A percentile compares a stretch with the other conserved stretches of the same genome.
Evolutionary conservation across 352 stramenopile genomes (phyloP).

Genomic region (Pythium phragmitis): DNA sequence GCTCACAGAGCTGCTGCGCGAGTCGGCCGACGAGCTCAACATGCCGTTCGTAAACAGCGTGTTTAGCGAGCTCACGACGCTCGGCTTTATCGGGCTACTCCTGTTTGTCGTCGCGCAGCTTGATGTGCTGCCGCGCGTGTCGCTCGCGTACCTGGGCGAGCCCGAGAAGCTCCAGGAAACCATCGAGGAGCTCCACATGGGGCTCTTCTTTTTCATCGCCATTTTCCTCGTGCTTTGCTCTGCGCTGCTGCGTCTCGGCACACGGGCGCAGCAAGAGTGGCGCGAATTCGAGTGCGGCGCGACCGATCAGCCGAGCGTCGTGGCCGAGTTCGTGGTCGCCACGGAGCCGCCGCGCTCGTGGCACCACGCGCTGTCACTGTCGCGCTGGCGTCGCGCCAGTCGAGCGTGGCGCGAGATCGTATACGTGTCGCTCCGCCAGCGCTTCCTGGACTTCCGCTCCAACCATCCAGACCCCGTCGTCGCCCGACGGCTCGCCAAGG

Average conservation of each 20-base stretch:
- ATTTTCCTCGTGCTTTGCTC: conserved; percentile 77
- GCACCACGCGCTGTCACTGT: conserved; percentile 36
- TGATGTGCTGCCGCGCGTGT: conserved; percentile 50
- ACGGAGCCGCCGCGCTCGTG: conserved; percentile 46
- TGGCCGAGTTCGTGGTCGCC: conserved; percentile 59
- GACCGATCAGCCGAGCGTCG: conserved; percentile 47
- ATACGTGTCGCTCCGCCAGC: conserved; percentile 57
- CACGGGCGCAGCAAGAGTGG: conserved; percentile 65
- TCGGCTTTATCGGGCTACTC: conserved; percentile 22
- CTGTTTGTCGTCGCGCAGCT: conserved; percentile 49
- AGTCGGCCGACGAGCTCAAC: conserved; percentile 28
- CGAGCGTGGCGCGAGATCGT: conserved; percentile 62
- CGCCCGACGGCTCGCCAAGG: conserved; percentile 44
- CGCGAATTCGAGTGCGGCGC: conserved; percentile 66
- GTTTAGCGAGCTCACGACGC: conserved; percentile 30
- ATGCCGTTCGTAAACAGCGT: conserved; percentile 34
- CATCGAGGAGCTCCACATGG: conserved; percentile 78
- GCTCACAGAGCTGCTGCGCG: conserved; percentile 27
- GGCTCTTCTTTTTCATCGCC: conserved; percentile 79
- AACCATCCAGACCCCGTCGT: conserved; percentile 59
- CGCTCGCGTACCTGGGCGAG: conserved; percentile 38
- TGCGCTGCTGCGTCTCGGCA: conserved; percentile 58
- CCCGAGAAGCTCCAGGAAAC: conserved; percentile 61
- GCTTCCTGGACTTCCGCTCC: conserved; percentile 69
- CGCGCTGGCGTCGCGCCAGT: conserved; percentile 25